A percentile compares a stretch with the other conserved stretches of the same genome.
Conservation (phyloP, 2,329 filamentous ascomycete species). For the Aspergillus calidoustus region DNA sequence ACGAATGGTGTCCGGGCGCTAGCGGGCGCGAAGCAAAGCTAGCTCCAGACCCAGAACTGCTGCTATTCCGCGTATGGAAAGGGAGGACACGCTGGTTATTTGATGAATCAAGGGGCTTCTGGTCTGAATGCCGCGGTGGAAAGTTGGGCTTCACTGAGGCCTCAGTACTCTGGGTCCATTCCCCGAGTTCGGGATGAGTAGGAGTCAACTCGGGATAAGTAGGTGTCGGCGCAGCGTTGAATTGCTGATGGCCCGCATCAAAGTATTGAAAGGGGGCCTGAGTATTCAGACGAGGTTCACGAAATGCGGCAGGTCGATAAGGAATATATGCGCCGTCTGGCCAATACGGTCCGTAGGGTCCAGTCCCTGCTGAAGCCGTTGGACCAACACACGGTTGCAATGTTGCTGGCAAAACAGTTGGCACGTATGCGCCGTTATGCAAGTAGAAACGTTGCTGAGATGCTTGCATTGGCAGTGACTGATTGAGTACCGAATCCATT, state of each 20-base stretch:
- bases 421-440: slow-evolving; percentile 56
- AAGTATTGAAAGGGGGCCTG: slow-evolving; percentile 34
- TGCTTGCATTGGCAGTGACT: slow-evolving; percentile 53
- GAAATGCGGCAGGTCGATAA: slow-evolving; percentile 62
- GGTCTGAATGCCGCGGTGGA: slow-evolving; percentile 43
- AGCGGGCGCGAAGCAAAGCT: slow-evolving; percentile 26
- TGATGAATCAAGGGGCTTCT: slow-evolving; percentile 34
- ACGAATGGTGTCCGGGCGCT: slow-evolving; percentile 28
- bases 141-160: slow-evolving; percentile 40
- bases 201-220: slow-evolving; percentile 32
- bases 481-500: slow-evolving; percentile 66
- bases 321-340: slow-evolving; percentile 66
- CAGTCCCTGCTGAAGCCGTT: slow-evolving; percentile 61
- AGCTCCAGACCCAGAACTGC: slow-evolving; percentile 27
- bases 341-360: slow-evolving; percentile 66
- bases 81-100: slow-evolving; percentile 34
- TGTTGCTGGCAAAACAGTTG: slow-evolving; percentile 63
- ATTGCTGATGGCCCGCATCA: slow-evolving; percentile 35
- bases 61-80: slow-evolving; percentile 31
- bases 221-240: slow-evolving; percentile 33
- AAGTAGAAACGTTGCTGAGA: slow-evolving; percentile 47
- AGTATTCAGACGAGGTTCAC: slow-evolving; percentile 55
- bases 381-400: slow-evolving; percentile 62
- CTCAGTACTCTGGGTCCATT: slow-evolving; percentile 19
- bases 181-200: slow-evolving; percentile 26